Base-by-base conservation (phyloP, 257 asterid species). In the Scutellaria minor region DNA sequence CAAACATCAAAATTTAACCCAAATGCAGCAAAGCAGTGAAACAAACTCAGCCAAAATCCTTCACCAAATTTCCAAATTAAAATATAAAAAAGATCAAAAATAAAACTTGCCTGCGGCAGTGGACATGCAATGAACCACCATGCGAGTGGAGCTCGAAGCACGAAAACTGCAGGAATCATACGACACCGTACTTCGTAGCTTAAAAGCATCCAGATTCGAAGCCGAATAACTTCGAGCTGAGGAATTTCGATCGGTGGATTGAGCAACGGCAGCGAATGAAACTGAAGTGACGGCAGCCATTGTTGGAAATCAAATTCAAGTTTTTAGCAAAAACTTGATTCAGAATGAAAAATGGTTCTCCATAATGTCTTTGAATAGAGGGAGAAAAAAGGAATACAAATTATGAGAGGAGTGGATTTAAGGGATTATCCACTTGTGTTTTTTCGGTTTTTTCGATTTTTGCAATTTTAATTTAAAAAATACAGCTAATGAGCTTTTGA, bases 91-190 rank as follows among this genome's bases (percentile, higher is more conserved):
- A 14, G 27, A 58, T 35, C 5, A 22, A 9, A 15, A 59, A 18
- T 31, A 6, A 45, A 57, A 71, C 88, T 82, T 80, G 82, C 97
- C 96, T 62, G 84, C 58, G 20, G 73, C 39, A 64, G 93, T 20
- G 71, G 90, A 81, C 90, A 81, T 78, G 88, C 98, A 90, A 22
- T 78, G 91, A 72, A 93, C 83, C 11, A 83, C 77, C 83, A 77
- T 66, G 59, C 85, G 88, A 70, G 86, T 71, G 41, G 83, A 64
- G 73, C 75, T 74, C 52, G 72, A 57, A 66, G 77, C 64, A n/a
- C 86, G 87, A 44, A 77, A 72, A 55, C 40, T 78, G 57, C 37
- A 86, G 62, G 81, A 79, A 70, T 37, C 79, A 65, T 72, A 78
- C 75, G 80, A 71, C 73, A 44, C 52, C 71, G 63, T 41, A 63